Evolutionary conservation across 352 stramenopile species (phyloP), one percentile per base, ranked within the genome.

Genomic region (Globisporangium nagaii): DNA sequence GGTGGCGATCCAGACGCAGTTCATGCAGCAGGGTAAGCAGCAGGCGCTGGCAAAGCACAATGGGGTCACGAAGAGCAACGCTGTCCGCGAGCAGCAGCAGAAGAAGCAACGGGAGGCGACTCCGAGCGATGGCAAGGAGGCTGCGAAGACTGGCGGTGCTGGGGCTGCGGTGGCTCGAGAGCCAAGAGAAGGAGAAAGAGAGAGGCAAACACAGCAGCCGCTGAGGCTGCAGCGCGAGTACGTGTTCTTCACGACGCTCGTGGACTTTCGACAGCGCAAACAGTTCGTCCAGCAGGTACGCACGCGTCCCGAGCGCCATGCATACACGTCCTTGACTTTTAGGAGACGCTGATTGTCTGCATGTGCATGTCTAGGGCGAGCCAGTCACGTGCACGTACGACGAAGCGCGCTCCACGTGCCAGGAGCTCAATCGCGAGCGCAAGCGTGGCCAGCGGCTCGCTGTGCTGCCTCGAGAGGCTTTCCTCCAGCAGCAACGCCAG

Each of bases 211-310:
- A 17, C 55, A 32, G 12, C 39, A 27, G 22, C 30, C 13, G 10
- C n/a, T 43, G 37, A 9, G 44, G 52, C 15, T 57, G 56, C 30
- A n/a, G 11, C 62, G 70, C 12, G 66, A 75, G 49, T 88, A 87
- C 60, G 73, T 86, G 54, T 81, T 90, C 44, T 83, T 72, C 55
- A 68, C 62, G 27, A 87, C 62, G 19, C 65, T 63, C 15, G 77
- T 64, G 22, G 75, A 90, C 62, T 76, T 88, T 45, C 73, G 71
- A 12, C 73, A 86, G 46, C 72, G 67, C 4, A 66, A 80, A 59
- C 63, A 80, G 50, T 69, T 86, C 39, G 61, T 70, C 3, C 68
- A 79, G 60, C 57, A 85, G 64, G 78, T 85, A 47, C 43, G 51
- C 28, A 22, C 22, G 37, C 17, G 10, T 11, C 2, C n/a, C 4